Evolutionary conservation across 148 eudicot species (phyloP).

Genomic region (Mesembryanthemum crystallinum): DNA sequence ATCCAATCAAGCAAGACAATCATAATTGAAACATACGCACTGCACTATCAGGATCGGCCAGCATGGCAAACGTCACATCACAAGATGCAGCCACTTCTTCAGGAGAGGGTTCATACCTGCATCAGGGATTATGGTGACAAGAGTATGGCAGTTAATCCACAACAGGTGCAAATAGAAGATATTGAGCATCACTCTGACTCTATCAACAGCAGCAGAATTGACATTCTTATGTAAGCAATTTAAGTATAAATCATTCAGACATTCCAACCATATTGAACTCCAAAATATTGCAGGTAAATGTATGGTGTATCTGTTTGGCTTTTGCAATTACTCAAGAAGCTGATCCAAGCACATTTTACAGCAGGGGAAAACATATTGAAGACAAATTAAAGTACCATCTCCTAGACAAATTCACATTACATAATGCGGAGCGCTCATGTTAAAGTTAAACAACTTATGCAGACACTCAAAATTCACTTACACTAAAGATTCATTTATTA

Average conservation of each 20-base stretch:
- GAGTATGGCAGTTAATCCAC: background rate
- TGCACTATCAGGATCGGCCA: constrained; percentile 98
- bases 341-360: too few relatives aligned
- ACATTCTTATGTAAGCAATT: background rate
- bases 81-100: constrained; percentile 90
- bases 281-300: background rate
- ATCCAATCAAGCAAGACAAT: constrained; percentile 9
- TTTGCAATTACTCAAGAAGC: background rate
- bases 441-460: too few relatives aligned
- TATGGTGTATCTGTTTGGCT: background rate
- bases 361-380: too few relatives aligned
- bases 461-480: too few relatives aligned
- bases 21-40: constrained; percentile 60
- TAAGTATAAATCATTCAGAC: background rate
- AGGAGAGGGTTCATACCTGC: constrained; percentile 77
- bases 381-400: too few relatives aligned
- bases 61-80: constrained; percentile 96
- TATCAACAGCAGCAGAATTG: background rate
- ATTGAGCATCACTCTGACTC: background rate
- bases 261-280: background rate
- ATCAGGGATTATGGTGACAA: constrained; percentile 10
- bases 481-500: too few relatives aligned
- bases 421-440: too few relatives aligned
- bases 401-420: too few relatives aligned
- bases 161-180: background rate